Percentiles rank a stretch among this genome's conserved stretches.
Evolutionary conservation across 129 eudicot species (phyloP).

Genomic region (Cynara cardunculus): DNA sequence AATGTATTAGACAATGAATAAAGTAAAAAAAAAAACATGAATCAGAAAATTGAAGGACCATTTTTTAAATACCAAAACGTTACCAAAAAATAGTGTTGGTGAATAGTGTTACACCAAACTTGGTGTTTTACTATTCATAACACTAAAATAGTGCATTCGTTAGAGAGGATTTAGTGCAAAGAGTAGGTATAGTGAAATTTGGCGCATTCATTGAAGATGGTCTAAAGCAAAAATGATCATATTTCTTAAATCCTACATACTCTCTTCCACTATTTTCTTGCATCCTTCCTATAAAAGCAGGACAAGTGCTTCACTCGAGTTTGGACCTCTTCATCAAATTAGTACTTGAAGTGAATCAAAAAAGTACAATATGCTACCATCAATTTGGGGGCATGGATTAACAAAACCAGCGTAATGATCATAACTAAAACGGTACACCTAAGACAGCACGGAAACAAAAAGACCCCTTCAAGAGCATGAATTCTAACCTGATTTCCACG

Average conservation of each 20-base stretch:
- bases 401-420: neutral
- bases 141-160: neutral
- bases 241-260: neutral
- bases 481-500: slow-evolving; percentile 93
- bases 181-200: neutral
- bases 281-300: neutral
- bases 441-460: neutral
- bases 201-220: neutral
- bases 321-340: neutral
- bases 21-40: neutral
- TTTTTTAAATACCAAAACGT: neutral
- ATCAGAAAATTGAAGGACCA: neutral
- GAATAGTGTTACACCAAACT: neutral
- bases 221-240: neutral
- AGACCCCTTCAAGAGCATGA: neutral
- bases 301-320: neutral
- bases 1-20: neutral
- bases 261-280: neutral
- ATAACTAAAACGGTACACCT: neutral
- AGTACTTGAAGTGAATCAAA: neutral
- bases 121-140: neutral
- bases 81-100: neutral
- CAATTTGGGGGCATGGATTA: neutral
- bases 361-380: neutral
- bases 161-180: neutral